These are phyloP conservation scores for Diaporthe caulivora DNA, from an alignment of 2,329 filamentous ascomycete species.

Conservation along the genomic window DNA sequence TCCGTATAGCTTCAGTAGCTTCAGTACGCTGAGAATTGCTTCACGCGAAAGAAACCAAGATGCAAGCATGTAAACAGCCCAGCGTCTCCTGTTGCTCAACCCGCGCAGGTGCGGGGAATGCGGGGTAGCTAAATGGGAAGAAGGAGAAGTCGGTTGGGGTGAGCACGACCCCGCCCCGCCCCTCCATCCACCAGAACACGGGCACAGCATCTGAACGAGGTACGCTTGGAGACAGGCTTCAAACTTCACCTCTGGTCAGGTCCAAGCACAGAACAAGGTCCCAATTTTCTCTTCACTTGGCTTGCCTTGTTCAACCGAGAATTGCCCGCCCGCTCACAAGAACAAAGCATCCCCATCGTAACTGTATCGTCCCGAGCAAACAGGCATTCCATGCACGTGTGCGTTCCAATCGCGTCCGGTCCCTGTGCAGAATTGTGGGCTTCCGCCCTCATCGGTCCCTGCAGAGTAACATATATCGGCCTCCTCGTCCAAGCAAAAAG, in stretches of 20 bases:
- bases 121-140: conserved; percentile 14
- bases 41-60: too few species aligned
- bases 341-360: neutral
- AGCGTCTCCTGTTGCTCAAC: too few species aligned
- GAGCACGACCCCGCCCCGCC: conserved; percentile 2
- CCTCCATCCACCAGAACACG: neutral
- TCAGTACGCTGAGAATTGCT: too few species aligned
- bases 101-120: neutral
- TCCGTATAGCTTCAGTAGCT: too few species aligned
- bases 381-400: neutral
- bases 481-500: conserved; percentile 13
- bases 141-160: neutral
- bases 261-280: neutral
- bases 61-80: too few species aligned
- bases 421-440: conserved; percentile 23
- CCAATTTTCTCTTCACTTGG: neutral
- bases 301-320: conserved; percentile 13
- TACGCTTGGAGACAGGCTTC: too few species aligned
- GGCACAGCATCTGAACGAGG: neutral
- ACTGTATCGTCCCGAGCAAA: neutral
- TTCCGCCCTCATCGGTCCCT: conserved; percentile 9
- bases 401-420: neutral
- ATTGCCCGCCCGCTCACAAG: neutral
- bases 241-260: neutral
- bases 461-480: conserved; percentile 29